A percentile compares a stretch with the other conserved stretches of the same genome.
phyloP scores from a whole-genome alignment of 352 stramenopile genomes.

The Pythium plurisporium region DNA sequence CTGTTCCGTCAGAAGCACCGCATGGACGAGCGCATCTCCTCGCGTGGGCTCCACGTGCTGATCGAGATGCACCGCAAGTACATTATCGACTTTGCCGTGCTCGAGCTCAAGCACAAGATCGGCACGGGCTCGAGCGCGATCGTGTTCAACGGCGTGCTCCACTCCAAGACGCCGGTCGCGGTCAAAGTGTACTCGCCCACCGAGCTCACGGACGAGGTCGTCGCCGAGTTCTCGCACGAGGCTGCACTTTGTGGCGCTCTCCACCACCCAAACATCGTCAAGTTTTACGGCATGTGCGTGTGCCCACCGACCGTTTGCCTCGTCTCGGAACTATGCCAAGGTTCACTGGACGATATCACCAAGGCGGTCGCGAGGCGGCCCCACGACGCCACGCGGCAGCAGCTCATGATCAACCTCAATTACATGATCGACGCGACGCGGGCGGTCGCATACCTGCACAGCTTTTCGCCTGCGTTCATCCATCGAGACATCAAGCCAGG shows the following conservation, averaged over 20 bases:
- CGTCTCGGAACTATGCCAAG: slow-evolving; percentile 71
- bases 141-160: slow-evolving; percentile 59
- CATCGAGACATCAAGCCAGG: slow-evolving; percentile 70
- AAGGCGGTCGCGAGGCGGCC: slow-evolving; percentile 42
- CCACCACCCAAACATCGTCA: slow-evolving; percentile 76
- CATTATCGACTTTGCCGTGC: slow-evolving; percentile 72
- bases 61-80: slow-evolving; percentile 68
- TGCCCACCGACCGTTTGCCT: slow-evolving; percentile 70
- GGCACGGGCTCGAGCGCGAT: slow-evolving; percentile 41
- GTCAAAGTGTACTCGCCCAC: slow-evolving; percentile 77
- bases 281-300: slow-evolving; percentile 83
- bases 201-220: slow-evolving; percentile 48
- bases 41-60: slow-evolving; percentile 51
- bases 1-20: slow-evolving; percentile 33
- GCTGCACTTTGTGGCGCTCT: slow-evolving; percentile 65
- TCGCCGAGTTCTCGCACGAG: slow-evolving; percentile 81
- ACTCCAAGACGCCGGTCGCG: slow-evolving; percentile 47
- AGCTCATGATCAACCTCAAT: slow-evolving; percentile 54
- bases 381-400: slow-evolving; percentile 42
- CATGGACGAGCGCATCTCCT: slow-evolving; percentile 27
- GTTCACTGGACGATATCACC: slow-evolving; percentile 45
- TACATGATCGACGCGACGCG: slow-evolving; percentile 66
- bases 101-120: slow-evolving; percentile 56
- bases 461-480: slow-evolving; percentile 64
- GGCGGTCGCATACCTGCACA: slow-evolving; percentile 67